Base-by-base conservation (phyloP, 2,329 filamentous ascomycete species). In the Onygenales sp. region DNA sequence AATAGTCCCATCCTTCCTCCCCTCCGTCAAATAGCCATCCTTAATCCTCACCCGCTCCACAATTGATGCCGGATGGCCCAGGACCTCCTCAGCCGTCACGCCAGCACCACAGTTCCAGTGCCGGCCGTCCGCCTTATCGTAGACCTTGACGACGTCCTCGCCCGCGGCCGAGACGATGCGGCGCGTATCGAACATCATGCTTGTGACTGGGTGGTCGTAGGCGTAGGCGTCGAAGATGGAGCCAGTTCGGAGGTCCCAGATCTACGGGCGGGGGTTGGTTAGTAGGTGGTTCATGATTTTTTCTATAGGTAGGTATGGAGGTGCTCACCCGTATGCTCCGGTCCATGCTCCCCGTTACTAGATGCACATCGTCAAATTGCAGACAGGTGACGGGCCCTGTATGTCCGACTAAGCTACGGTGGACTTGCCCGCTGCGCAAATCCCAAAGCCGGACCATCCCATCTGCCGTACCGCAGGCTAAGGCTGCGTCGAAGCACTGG, bases 361-460 rank as follows among this genome's bases (percentile, higher is more conserved):
- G 74, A 71, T 96, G 91, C 36, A 94, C 83, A 65, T 97, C 91
- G 67, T 98, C 93, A 67, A 98, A 98, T 66, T 97, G 93, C 60
- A 98, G 74, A 64, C 88, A 89, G 3, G 93, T 96, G 52, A 98
- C 89, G 0, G 93, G 87, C 0, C 90, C 92, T 0, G 93, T 98
- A 65, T 98, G 93, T 2, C 93, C 93, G 8, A 98, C 91, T 5
- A 98, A 76, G 69, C 90, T 96, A 54, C 93, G 82, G 70, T 96
- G 91, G n/a, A 98, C 93, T 71, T 96, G 92, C 2, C 93, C 93
- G 67, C 89, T 95, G 59, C 93, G 82, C 62, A 98, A 74, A 83
- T 98, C 93, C 93, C 93, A 98, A 36, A 98, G 74, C 54, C 93
- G 80, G 42, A 98, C 91, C 88, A 97, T 94, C 42, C 93, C 93